phyloP scores from a whole-genome alignment of 2,329 filamentous ascomycete genomes.

The Phaeosphaeriaceae sp. region DNA sequence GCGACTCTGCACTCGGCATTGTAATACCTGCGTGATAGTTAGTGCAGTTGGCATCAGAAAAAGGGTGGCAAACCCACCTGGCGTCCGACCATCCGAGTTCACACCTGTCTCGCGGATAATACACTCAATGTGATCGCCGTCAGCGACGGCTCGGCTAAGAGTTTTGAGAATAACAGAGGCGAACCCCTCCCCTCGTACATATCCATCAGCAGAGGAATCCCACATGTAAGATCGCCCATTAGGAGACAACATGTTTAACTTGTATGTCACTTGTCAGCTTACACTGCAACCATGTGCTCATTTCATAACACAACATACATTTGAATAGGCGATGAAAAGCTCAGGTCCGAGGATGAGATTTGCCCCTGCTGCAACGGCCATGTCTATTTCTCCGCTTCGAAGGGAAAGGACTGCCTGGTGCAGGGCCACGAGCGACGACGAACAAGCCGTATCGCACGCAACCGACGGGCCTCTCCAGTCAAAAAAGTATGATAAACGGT shows the following conservation, averaged over 20 bases:
- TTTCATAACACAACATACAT: conserved; percentile 10
- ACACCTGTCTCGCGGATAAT: conserved; percentile 33
- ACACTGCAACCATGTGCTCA: conserved; percentile 20
- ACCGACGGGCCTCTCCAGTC: conserved; percentile 28
- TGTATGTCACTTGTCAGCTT: conserved; percentile 36
- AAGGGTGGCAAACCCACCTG: not conserved
- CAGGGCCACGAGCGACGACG: conserved; percentile 21
- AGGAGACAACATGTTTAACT: conserved; percentile 11
- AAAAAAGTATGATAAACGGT: conserved; percentile 27
- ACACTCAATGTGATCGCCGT: conserved; percentile 39
- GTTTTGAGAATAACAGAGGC: conserved; percentile 52
- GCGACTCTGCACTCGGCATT: conserved; percentile 59
- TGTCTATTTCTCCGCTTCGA: conserved; percentile 9
- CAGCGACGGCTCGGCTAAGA: conserved; percentile 28
- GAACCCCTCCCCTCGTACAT: conserved; percentile 28
- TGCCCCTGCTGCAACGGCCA: conserved; percentile 17
- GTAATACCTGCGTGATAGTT: conserved; percentile 38
- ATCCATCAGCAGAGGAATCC: conserved; percentile 28
- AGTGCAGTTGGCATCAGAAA: not conserved
- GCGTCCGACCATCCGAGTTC: conserved; percentile 4
- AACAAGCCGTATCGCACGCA: conserved; percentile 34
- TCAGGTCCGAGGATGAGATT: conserved; percentile 19
- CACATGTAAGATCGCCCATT: conserved; percentile 4
- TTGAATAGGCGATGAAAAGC: conserved; percentile 4
- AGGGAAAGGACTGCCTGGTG: conserved; percentile 38